These are phyloP conservation scores for Vigna reflexopilosa DNA, from an alignment of 306 rosid genomes.

Conservation along the genomic window DNA sequence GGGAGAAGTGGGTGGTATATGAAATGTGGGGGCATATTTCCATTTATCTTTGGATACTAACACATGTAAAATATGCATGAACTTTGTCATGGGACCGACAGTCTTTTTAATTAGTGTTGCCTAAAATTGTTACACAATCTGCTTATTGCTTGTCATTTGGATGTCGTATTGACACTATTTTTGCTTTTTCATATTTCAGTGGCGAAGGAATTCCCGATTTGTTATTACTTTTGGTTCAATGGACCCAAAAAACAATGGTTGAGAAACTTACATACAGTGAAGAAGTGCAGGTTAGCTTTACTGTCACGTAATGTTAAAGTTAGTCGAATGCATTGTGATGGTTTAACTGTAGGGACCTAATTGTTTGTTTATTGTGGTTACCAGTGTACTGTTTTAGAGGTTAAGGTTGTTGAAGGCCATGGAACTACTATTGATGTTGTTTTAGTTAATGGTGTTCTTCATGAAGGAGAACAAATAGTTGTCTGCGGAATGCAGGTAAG, in stretches of 20 bases:
- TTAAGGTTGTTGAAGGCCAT: slow-evolving; percentile 95
- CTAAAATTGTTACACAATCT: slow-evolving; percentile 3
- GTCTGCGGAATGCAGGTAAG: slow-evolving; percentile 97
- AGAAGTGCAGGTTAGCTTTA: slow-evolving; percentile 81
- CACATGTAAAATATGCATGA: not conserved
- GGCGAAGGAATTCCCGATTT: slow-evolving; percentile 97
- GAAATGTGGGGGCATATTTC: not conserved
- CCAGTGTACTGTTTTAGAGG: slow-evolving; percentile 98
- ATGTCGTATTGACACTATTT: slow-evolving; percentile 39
- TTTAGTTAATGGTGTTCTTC: slow-evolving; percentile 93
- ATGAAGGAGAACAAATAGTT: slow-evolving; percentile 98
- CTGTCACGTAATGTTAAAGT: slow-evolving; percentile 28
- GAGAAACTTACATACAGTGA: slow-evolving; percentile 86
- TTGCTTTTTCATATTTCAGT: slow-evolving; percentile 54
- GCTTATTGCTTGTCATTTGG: not conserved
- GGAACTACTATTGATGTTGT: slow-evolving; percentile 99
- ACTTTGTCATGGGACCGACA: not conserved
- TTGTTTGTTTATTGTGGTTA: slow-evolving; percentile 41
- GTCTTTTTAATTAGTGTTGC: slow-evolving; percentile 7
- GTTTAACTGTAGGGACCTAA: slow-evolving; percentile 50
- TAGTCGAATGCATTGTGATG: slow-evolving; percentile 38
- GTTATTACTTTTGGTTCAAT: slow-evolving; percentile 79
- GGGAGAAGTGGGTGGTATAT: not conserved
- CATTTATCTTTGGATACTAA: not conserved
- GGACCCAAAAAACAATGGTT: slow-evolving; percentile 94